phyloP scores from a whole-genome alignment of 345 rosid genomes.

The Sonneratia alba region DNA sequence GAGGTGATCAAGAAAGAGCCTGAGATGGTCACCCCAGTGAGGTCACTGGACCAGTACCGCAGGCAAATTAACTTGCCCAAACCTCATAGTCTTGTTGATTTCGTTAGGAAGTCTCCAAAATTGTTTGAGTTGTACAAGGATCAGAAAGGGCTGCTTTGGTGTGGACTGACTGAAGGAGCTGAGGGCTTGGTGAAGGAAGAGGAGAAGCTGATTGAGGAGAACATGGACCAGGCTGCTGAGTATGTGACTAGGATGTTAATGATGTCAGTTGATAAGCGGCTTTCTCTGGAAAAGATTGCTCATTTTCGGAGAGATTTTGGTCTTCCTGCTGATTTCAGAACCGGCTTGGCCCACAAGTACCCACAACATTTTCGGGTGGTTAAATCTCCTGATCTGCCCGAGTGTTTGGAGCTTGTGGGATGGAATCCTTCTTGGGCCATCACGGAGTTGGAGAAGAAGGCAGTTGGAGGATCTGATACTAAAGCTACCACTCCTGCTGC shows the following conservation, averaged over 20 bases:
- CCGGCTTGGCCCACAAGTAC: conserved; percentile 55
- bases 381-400: conserved; percentile 31
- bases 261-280: conserved; percentile 59
- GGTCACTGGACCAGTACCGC: conserved; percentile 46
- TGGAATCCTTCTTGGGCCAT: conserved; percentile 85
- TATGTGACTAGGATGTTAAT: conserved; percentile 67
- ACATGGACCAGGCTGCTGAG: conserved; percentile 62
- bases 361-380: conserved; percentile 60
- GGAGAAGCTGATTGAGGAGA: conserved; percentile 48
- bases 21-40: conserved; percentile 58
- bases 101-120: conserved; percentile 64
- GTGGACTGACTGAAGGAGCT: conserved; percentile 60
- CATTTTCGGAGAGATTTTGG: conserved; percentile 83
- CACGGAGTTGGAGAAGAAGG: conserved; percentile 71
- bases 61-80: conserved; percentile 50
- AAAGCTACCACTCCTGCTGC: conserved; percentile 21
- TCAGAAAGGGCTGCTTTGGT: conserved; percentile 61
- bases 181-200: conserved; percentile 58
- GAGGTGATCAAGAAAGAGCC: conserved; percentile 57
- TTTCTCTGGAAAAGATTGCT: conserved; percentile 56
- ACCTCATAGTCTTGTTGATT: conserved; percentile 55
- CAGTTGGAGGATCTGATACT: conserved; percentile 25
- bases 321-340: conserved; percentile 63
- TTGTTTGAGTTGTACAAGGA: conserved; percentile 72
- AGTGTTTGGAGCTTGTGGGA: conserved; percentile 56